Percentiles rank a stretch among this genome's conserved stretches.
phyloP scores from a whole-genome alignment of 768 basidiomycete genomes.

The Lactifluus subvellereus region DNA sequence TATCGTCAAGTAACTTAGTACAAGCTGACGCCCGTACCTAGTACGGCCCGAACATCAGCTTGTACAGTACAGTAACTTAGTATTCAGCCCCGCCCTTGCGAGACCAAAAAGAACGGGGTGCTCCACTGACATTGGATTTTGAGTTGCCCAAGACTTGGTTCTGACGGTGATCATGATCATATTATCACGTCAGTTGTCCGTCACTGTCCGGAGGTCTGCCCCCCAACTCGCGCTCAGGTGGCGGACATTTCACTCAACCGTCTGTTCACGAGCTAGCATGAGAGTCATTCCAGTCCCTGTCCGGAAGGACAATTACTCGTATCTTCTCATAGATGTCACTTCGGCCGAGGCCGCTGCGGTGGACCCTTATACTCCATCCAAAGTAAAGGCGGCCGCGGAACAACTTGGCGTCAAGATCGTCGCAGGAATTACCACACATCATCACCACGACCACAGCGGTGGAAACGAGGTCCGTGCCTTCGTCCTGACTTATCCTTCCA shows the following conservation, averaged over 20 bases:
- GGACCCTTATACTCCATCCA: constrained; percentile 73
- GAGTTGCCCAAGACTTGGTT: too few species aligned
- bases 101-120: too few species aligned
- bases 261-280: constrained; percentile 41
- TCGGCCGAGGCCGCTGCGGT: constrained; percentile 69
- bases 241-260: constrained; percentile 22
- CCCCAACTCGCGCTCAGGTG: not conserved
- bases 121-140: too few species aligned
- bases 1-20: too few species aligned
- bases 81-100: too few species aligned
- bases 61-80: too few species aligned
- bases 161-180: not conserved
- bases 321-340: constrained; percentile 67
- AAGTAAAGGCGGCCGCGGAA: constrained; percentile 58
- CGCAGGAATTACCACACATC: constrained; percentile 84
- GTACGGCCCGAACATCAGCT: too few species aligned
- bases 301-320: constrained; percentile 79
- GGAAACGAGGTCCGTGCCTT: constrained; percentile 64
- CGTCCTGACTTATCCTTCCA: not conserved
- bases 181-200: not conserved
- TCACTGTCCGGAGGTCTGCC: not conserved
- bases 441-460: constrained; percentile 85
- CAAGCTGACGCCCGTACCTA: too few species aligned
- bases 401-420: constrained; percentile 58
- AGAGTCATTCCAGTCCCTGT: constrained; percentile 74